These are phyloP conservation scores for Moricandia arvensis DNA, from an alignment of 345 rosid species.

Conservation along the genomic window DNA sequence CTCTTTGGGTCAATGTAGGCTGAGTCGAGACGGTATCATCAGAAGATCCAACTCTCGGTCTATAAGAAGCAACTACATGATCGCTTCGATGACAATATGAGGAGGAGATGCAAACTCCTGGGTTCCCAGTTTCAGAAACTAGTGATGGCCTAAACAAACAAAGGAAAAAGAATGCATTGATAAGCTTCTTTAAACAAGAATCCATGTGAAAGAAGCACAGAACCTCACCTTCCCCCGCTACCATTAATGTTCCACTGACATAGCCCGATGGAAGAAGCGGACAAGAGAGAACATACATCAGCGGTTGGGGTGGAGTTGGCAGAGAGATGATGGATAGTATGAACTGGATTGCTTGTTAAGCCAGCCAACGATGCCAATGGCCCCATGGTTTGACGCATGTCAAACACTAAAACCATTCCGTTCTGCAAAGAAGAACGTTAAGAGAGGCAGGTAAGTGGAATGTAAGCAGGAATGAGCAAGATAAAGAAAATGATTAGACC, in stretches of 20 bases:
- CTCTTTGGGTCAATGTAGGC: slow-evolving; percentile 44
- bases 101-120: slow-evolving; percentile 80
- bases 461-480: not conserved
- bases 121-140: slow-evolving; percentile 55
- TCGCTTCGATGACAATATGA: slow-evolving; percentile 55
- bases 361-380: slow-evolving; percentile 62
- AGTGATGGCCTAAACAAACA: slow-evolving; percentile 53
- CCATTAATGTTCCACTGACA: slow-evolving; percentile 67
- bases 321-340: slow-evolving; percentile 59
- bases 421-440: slow-evolving; percentile 44
- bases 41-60: slow-evolving; percentile 57
- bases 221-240: slow-evolving; percentile 57
- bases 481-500: slow-evolving; percentile 43
- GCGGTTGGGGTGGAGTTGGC: slow-evolving; percentile 35
- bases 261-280: slow-evolving; percentile 83
- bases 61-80: slow-evolving; percentile 70
- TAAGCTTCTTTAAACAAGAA: not conserved
- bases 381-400: slow-evolving; percentile 68
- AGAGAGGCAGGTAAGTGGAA: not conserved
- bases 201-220: not conserved
- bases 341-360: slow-evolving; percentile 68
- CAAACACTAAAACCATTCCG: slow-evolving; percentile 73
- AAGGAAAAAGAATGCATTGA: not conserved
- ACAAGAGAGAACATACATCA: slow-evolving; percentile 49
- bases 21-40: slow-evolving; percentile 48